Evolutionary conservation across 2,329 filamentous ascomycete species (phyloP).

Genomic region (Ascocoryne sarcoides): DNA sequence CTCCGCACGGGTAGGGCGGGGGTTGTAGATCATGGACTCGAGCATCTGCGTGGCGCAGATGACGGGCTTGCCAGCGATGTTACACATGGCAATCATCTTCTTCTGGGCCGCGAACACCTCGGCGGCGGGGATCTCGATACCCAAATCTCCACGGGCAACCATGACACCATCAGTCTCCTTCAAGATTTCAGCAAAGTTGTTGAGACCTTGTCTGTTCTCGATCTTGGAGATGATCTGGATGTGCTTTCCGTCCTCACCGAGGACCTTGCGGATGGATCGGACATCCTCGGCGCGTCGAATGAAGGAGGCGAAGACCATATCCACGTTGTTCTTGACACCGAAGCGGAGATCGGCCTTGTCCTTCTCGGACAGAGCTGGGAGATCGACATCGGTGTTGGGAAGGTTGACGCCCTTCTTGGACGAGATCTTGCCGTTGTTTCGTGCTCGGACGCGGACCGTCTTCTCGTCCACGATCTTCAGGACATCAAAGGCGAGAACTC

Average conservation of each 20-base stretch:
- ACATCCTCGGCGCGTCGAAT: constrained; percentile 94
- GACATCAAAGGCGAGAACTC: constrained; percentile 94
- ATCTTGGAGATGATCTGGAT: constrained; percentile 99
- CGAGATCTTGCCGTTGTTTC: constrained; percentile 98
- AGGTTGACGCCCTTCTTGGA: constrained; percentile 99
- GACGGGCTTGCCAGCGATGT: constrained; percentile 95
- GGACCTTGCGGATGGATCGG: constrained; percentile 79
- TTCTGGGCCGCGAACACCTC: constrained; percentile 99
- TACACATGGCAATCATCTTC: constrained; percentile 99
- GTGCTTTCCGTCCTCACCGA: constrained; percentile 85
- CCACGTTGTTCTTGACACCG: constrained; percentile 96
- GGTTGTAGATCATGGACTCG: constrained; percentile 99
- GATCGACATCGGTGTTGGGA: constrained; percentile 96
- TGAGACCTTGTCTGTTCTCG: constrained; percentile 98
- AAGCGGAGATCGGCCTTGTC: constrained; percentile 91
- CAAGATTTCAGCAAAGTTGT: constrained; percentile 98
- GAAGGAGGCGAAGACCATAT: constrained; percentile 99
- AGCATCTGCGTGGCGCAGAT: constrained; percentile 99
- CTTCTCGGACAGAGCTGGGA: constrained; percentile 95
- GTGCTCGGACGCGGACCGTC: constrained; percentile 75
- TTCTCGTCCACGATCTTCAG: constrained; percentile 78
- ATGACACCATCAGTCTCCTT: constrained; percentile 97
- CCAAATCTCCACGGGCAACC: constrained; percentile 96
- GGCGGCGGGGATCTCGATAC: constrained; percentile 96
- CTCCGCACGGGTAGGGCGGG: constrained; percentile 92